Percentiles rank a stretch among this genome's conserved stretches.
These are phyloP conservation scores for Lachancea kluyveri DNA, from an alignment of 805 yeast genomes.

Conservation along the genomic window DNA sequence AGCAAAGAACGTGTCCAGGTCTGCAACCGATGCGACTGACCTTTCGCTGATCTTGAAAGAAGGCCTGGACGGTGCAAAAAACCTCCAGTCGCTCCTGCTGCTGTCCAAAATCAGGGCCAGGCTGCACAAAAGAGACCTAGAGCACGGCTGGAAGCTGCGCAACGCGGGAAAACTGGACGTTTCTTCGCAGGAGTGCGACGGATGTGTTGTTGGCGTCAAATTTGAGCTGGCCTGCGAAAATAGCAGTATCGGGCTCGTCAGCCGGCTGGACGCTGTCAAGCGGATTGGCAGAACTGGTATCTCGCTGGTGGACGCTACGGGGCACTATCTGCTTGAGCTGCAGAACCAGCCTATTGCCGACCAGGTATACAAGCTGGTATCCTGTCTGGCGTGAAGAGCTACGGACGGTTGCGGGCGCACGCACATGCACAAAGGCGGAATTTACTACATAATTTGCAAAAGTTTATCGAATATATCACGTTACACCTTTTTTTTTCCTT, in stretches of 20 bases:
- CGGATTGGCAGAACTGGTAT: conserved; percentile 28
- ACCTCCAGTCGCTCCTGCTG: conserved; percentile 12
- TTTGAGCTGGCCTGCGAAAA: conserved; percentile 11
- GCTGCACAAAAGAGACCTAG: conserved; percentile 13
- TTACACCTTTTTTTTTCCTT: no score
- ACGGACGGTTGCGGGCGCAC: no score
- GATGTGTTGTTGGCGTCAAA: conserved; percentile 12
- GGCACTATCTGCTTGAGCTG: conserved; percentile 22
- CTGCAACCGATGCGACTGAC: conserved; percentile 7
- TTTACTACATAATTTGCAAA: no score
- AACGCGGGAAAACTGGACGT: conserved; percentile 16
- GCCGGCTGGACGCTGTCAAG: conserved; percentile 14
- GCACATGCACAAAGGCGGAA: no score
- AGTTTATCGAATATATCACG: no score
- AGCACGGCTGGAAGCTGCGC: conserved; percentile 19
- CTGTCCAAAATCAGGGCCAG: conserved; percentile 20
- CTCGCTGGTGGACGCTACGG: conserved; percentile 10
- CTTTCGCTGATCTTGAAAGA: conserved; percentile 6
- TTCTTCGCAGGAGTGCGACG: conserved; percentile 17
- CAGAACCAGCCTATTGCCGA: conserved; percentile 21
- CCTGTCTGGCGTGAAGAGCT: conserved; percentile 5
- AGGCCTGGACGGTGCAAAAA: neutral
- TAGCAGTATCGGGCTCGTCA: conserved; percentile 6
- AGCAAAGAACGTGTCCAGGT: conserved; percentile 10
- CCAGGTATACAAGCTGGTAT: conserved; percentile 18